Base-by-base conservation (phyloP, 257 asterid genomes). In the Solanum appendiculatum region DNA sequence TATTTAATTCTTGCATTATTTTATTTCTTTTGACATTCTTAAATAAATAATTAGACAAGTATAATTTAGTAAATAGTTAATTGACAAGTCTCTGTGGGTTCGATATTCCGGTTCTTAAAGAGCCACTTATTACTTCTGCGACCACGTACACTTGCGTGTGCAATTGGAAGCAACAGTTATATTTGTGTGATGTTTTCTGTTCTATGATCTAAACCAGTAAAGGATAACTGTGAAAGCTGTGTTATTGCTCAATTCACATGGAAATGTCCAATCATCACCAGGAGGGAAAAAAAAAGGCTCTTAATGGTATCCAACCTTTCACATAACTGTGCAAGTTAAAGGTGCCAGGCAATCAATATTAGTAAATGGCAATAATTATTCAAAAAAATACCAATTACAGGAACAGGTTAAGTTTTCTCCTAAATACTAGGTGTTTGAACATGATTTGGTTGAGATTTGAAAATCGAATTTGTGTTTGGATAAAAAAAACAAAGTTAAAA, bases 291-390 rank as follows among this genome's bases (percentile, higher is more conserved):
- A 64, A 27, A 27, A 64, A 40, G 37, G 80, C 44, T 84, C 74
- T 64, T 84, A 84, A 84, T n/a, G 77, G 68, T 46, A 39, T 84
- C 86, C 86, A 84, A 84, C 80, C 80, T 40, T 64, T 84, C 60
- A 64, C 81, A 64, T 16, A 69, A 85, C 82, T 69, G 82, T 37
- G 31, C 60, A 44, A 56, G 69, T 44, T 66, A 44, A 85, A 69
- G 87, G 56, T 85, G 87, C 31, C 87, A 85, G 82, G 69, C 83
- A 42, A 85, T 40, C 64, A 85, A 85, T 85, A 18, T 69, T 85
- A 69, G 69, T 46, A 48, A 68, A 85, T 85, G 60, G 42, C 81
- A 64, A 60, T 44, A 64, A 64, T 34, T 64, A 84, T 66, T 60
- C 77, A 37, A 64, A 25, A 7, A 34, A 31, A 39, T 84, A 39